These are phyloP conservation scores for Cunninghamia lanceolata DNA, from an alignment of 75 land plant species.

Conservation along the genomic window DNA sequence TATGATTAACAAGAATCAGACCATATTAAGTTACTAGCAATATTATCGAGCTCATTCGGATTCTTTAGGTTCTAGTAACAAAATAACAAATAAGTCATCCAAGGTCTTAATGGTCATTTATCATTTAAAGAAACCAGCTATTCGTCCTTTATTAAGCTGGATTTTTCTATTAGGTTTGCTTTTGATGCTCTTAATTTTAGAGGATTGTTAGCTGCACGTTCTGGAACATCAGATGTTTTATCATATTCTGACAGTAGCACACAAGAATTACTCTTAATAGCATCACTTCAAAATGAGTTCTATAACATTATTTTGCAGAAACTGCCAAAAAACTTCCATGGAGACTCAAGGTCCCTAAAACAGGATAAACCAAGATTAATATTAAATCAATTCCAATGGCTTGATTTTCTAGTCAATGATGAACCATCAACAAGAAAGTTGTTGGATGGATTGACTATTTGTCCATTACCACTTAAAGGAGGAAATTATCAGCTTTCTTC, in stretches of 20 bases:
- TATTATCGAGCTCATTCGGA: not conserved
- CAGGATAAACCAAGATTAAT: conserved; percentile 75
- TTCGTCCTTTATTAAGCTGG: not conserved
- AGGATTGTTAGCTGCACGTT: conserved; percentile 36
- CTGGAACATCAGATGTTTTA: conserved; percentile 23
- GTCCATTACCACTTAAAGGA: conserved; percentile 69
- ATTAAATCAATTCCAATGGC: conserved; percentile 86
- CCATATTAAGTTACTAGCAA: not conserved
- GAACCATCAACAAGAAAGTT: conserved; percentile 60
- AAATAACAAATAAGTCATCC: not conserved
- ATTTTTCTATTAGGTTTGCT: not conserved
- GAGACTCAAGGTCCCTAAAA: conserved; percentile 14
- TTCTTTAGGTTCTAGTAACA: not conserved
- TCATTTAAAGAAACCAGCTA: not conserved
- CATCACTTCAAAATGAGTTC: conserved; percentile 60
- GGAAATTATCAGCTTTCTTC: conserved; percentile 82
- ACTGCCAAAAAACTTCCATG: conserved; percentile 67
- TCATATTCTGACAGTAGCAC: conserved; percentile 49
- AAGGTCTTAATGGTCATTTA: not conserved
- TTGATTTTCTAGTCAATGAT: conserved; percentile 76
- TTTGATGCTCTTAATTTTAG: conserved; percentile 6
- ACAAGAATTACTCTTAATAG: conserved; percentile 54
- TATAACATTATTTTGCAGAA: conserved; percentile 70
- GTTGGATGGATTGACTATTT: conserved; percentile 71
- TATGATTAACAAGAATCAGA: not conserved